Conservation (phyloP, 495 filamentous ascomycete species). For the Penicillium cataractarum region DNA sequence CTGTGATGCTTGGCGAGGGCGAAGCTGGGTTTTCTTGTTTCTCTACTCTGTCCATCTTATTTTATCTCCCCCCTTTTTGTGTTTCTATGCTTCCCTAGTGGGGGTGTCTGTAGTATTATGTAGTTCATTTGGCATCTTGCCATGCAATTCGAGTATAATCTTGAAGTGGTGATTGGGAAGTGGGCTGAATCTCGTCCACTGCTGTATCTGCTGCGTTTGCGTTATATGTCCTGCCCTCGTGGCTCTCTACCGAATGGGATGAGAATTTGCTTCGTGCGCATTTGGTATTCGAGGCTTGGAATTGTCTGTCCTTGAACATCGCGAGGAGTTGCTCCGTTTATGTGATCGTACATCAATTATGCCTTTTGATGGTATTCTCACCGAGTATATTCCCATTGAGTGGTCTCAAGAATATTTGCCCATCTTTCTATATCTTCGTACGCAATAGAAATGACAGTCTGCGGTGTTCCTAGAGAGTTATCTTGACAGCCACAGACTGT, state of each 20-base stretch:
- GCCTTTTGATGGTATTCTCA: neutral
- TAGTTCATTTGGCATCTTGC: conserved; percentile 9
- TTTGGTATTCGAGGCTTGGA: conserved; percentile 15
- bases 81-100: neutral
- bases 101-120: conserved; percentile 19
- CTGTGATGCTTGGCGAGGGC: neutral
- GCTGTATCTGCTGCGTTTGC: neutral
- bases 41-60: neutral
- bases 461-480: neutral
- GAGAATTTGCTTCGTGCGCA: conserved; percentile 12
- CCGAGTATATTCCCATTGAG: neutral
- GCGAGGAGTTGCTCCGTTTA: no score
- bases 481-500: neutral
- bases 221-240: neutral
- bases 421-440: neutral
- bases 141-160: conserved; percentile 13
- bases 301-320: neutral
- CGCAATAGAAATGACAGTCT: neutral
- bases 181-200: neutral
- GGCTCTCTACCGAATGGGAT: conserved; percentile 6
- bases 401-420: neutral
- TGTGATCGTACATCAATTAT: conserved; percentile 9
- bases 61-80: conserved; percentile 1
- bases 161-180: conserved; percentile 14
- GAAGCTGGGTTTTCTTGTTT: neutral